A percentile compares a stretch with the other conserved stretches of the same genome.
Evolutionary conservation across 106 monocot species (phyloP).

Genomic region (Posidonia australis): DNA sequence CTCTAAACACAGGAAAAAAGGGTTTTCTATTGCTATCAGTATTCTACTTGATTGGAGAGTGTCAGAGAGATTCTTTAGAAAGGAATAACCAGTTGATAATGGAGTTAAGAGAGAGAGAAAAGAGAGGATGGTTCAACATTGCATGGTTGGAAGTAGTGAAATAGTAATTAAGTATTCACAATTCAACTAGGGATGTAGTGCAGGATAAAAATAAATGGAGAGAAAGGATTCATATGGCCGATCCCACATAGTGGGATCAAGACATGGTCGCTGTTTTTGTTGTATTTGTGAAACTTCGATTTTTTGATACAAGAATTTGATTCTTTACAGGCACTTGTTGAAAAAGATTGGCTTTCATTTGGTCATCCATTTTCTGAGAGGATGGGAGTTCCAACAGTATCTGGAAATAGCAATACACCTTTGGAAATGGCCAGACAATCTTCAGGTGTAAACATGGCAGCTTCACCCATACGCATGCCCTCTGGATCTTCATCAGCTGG

Average conservation of each 20-base stretch:
- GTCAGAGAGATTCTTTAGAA: too few species aligned
- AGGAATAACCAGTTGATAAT: not conserved
- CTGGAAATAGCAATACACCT: conserved; percentile 28
- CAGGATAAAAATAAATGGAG: too few species aligned
- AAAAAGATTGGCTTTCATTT: conserved; percentile 99
- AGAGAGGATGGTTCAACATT: not conserved
- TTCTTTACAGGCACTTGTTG: conserved; percentile 63
- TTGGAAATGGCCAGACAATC: conserved; percentile 61
- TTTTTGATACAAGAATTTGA: not conserved
- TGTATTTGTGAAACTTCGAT: not conserved
- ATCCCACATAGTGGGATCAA: too few species aligned
- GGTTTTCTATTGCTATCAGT: too few species aligned
- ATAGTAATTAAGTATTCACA: not conserved
- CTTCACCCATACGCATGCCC: conserved; percentile 39
- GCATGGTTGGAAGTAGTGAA: not conserved
- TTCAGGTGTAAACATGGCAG: conserved; percentile 40
- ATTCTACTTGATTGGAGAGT: too few species aligned
- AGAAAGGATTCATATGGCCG: too few species aligned
- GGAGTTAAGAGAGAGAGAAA: not conserved
- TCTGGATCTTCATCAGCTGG: conserved; percentile 42
- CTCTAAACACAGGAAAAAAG: too few species aligned
- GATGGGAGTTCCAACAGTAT: conserved; percentile 67
- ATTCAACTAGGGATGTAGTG: too few species aligned
- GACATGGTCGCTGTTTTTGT: too few species aligned
- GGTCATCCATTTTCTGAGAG: conserved; percentile 99